Conservation (phyloP, 179 eudicot species). For the Beta lomatogona region DNA sequence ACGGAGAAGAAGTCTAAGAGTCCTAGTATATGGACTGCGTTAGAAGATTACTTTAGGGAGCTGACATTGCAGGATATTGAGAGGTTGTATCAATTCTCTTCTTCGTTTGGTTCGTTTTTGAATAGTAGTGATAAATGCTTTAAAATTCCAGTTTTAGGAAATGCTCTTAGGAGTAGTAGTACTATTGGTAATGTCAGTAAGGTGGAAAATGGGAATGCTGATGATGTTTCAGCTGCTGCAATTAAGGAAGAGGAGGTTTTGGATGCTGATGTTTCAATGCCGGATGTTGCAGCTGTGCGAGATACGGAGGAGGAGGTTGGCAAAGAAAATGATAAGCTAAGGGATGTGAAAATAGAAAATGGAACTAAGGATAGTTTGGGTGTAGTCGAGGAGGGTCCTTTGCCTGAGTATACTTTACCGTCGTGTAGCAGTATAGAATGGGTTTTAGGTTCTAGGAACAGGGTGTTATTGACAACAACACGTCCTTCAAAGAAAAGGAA, state of each 20-base stretch:
- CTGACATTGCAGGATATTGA: conserved; percentile 64
- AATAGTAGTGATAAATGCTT: conserved; percentile 43
- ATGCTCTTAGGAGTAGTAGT: conserved; percentile 23
- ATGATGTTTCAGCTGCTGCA: conserved; percentile 16
- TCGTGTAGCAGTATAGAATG: conserved; percentile 76
- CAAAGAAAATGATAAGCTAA: conserved; percentile 23
- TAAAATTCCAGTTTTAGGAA: conserved; percentile 47
- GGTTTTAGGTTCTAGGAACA: conserved; percentile 89
- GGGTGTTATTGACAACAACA: conserved; percentile 70
- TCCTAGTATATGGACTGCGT: conserved; percentile 59
- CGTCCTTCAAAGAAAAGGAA: conserved; percentile 90
- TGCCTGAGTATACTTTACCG: conserved; percentile 19
- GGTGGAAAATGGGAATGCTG: conserved; percentile 21
- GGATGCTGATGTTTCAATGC: conserved; percentile 8
- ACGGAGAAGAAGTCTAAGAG: conserved; percentile 46
- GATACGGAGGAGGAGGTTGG: conserved; percentile 29
- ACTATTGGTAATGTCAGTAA: background rate
- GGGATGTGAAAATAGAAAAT: conserved; percentile 48
- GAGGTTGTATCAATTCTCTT: conserved; percentile 42
- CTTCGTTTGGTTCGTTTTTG: conserved; percentile 26
- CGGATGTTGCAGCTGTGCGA: conserved; percentile 6
- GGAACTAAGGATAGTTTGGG: conserved; percentile 30
- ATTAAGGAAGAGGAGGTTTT: conserved; percentile 29
- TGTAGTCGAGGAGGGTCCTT: conserved; percentile 35
- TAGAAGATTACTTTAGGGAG: conserved; percentile 82